Percentiles rank a stretch among this genome's conserved stretches.
These are phyloP conservation scores for Diutina ranongensis DNA, from an alignment of 1,139 yeast species.

Conservation along the genomic window DNA sequence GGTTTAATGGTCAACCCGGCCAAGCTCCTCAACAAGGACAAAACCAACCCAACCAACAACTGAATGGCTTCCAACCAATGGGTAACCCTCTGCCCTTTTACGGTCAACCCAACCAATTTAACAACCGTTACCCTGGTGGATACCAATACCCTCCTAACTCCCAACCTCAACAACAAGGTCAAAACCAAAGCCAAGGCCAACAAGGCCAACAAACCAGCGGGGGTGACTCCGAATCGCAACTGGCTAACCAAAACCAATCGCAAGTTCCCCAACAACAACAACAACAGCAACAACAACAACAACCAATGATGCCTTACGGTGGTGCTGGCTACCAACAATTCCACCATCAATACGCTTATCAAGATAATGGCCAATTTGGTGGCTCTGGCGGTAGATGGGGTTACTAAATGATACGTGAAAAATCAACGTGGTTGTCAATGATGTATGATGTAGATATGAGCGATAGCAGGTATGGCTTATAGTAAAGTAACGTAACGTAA, in stretches of 20 bases:
- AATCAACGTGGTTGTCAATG: no score
- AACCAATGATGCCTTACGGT: slow-evolving; percentile 22
- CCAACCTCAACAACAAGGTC: background rate
- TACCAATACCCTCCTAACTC: background rate
- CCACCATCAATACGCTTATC: slow-evolving; percentile 28
- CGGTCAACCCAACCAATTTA: slow-evolving; percentile 27
- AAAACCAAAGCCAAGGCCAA: background rate
- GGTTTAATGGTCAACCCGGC: background rate
- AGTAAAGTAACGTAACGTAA: background rate
- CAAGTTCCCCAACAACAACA: slow-evolving; percentile 11
- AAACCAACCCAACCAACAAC: slow-evolving; percentile 3
- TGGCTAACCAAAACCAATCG: slow-evolving; percentile 8
- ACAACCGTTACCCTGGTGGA: slow-evolving; percentile 25
- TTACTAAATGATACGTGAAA: background rate
- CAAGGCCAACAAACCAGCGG: slow-evolving; percentile 16
- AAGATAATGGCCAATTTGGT: slow-evolving; percentile 28
- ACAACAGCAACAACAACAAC: slow-evolving; percentile 9
- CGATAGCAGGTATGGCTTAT: slow-evolving; percentile 11
- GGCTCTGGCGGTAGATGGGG: background rate
- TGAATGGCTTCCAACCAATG: background rate
- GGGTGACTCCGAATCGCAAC: slow-evolving; percentile 12
- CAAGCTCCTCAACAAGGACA: slow-evolving; percentile 1
- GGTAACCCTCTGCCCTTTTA: slow-evolving; percentile 16
- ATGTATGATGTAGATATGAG: background rate
- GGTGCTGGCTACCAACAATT: slow-evolving; percentile 38